A percentile compares a stretch with the other conserved stretches of the same genome.
Conservation (phyloP, 352 stramenopile genomes). For the Pythium coloratum region DNA sequence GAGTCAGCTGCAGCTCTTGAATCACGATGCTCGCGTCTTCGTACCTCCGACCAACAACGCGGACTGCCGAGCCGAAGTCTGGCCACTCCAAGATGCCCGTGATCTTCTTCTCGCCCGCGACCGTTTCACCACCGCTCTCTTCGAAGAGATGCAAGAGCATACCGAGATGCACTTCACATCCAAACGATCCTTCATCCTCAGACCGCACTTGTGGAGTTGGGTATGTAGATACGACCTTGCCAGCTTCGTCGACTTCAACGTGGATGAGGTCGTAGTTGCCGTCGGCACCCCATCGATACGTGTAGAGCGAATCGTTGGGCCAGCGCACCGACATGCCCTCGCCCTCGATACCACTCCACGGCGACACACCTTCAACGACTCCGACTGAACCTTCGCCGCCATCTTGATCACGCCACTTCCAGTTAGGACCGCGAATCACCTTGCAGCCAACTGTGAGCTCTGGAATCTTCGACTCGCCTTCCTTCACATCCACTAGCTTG, state of each 20-base stretch:
- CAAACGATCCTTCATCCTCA: slow-evolving; percentile 76
- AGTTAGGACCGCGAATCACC: slow-evolving; percentile 88
- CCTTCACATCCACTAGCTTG: slow-evolving; percentile 44
- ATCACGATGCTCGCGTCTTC: slow-evolving; percentile 61
- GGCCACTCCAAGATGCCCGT: slow-evolving; percentile 77
- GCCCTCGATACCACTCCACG: slow-evolving; percentile 87
- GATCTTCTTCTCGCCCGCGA: slow-evolving; percentile 34
- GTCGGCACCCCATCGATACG: slow-evolving; percentile 86
- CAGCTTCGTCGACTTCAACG: slow-evolving; percentile 80
- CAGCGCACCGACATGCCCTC: slow-evolving; percentile 89
- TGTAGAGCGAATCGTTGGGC: slow-evolving; percentile 88
- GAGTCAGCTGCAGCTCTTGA: slow-evolving; percentile 80
- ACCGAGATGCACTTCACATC: slow-evolving; percentile 75
- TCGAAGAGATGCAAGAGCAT: slow-evolving; percentile 73
- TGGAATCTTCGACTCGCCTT: slow-evolving; percentile 44
- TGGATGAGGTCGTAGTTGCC: slow-evolving; percentile 87
- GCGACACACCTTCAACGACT: slow-evolving; percentile 80
- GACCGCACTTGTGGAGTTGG: slow-evolving; percentile 69
- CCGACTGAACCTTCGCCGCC: slow-evolving; percentile 83
- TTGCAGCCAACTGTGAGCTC: slow-evolving; percentile 82
- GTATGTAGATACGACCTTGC: slow-evolving; percentile 67
- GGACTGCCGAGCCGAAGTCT: slow-evolving; percentile 75
- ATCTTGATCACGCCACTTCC: slow-evolving; percentile 90
- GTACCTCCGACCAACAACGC: slow-evolving; percentile 60
- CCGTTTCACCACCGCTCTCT: slow-evolving; percentile 3